These are phyloP conservation scores for Calonectria hongkongensis DNA, from an alignment of 2,329 filamentous ascomycete species.

Conservation along the genomic window DNA sequence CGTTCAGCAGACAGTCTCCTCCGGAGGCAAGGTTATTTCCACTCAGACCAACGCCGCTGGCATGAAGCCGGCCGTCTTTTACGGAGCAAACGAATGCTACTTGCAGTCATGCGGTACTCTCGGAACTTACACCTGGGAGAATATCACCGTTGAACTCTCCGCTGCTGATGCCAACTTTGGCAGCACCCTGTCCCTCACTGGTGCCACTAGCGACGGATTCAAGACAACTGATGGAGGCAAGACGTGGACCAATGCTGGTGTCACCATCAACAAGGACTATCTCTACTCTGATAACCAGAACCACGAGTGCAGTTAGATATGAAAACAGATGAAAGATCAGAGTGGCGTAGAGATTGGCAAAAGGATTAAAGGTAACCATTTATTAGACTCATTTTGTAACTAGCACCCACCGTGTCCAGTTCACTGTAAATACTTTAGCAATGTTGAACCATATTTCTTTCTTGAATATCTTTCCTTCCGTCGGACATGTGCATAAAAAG, in stretches of 20 bases:
- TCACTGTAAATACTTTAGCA: too few relatives aligned
- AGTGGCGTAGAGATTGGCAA: background rate
- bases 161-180: slow-evolving; percentile 34
- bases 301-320: slow-evolving; percentile 36
- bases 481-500: too few relatives aligned
- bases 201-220: slow-evolving; percentile 32
- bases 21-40: slow-evolving; percentile 37
- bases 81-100: slow-evolving; percentile 44
- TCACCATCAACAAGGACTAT: slow-evolving; percentile 41
- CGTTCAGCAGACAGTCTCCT: slow-evolving; percentile 38
- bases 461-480: too few relatives aligned
- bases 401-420: too few relatives aligned
- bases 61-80: slow-evolving; percentile 43
- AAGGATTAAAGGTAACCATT: background rate
- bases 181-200: slow-evolving; percentile 34
- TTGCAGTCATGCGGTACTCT: slow-evolving; percentile 41
- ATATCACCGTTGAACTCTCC: slow-evolving; percentile 40
- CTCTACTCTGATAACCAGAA: slow-evolving; percentile 41
- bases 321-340: too few relatives aligned
- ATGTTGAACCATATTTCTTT: too few relatives aligned
- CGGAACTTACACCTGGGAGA: slow-evolving; percentile 33
- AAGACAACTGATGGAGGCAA: slow-evolving; percentile 40
- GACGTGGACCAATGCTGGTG: slow-evolving; percentile 37
- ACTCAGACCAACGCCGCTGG: slow-evolving; percentile 42
- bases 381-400: too few relatives aligned